Evolutionary conservation across 176 grass and related monocot genomes (phyloP).

Genomic region (Musa troglodytarum): DNA sequence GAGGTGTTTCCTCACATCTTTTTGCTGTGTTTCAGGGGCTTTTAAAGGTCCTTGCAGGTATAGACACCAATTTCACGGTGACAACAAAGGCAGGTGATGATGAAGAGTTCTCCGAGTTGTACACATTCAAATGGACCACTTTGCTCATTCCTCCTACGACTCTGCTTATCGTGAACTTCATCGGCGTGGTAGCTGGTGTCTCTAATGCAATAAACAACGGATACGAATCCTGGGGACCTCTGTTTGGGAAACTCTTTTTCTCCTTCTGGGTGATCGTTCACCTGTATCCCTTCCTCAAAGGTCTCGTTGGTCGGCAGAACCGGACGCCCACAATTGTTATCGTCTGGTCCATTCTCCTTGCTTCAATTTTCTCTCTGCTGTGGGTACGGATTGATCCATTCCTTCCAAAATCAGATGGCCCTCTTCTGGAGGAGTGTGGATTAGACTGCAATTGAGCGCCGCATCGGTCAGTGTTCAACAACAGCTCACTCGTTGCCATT

Average conservation of each 20-base stretch:
- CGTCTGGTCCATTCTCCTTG: slow-evolving; percentile 69
- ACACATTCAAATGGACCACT: slow-evolving; percentile 70
- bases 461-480: neutral
- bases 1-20: slow-evolving; percentile 55
- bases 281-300: slow-evolving; percentile 68
- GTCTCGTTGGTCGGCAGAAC: slow-evolving; percentile 60
- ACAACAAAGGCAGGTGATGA: slow-evolving; percentile 60
- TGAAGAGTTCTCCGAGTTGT: slow-evolving; percentile 56
- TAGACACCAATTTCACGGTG: slow-evolving; percentile 64
- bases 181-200: slow-evolving; percentile 48
- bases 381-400: slow-evolving; percentile 63
- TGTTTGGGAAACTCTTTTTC: slow-evolving; percentile 66
- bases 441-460: slow-evolving; percentile 47
- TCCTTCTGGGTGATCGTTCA: slow-evolving; percentile 78
- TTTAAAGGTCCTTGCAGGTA: slow-evolving; percentile 56
- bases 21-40: slow-evolving; percentile 64
- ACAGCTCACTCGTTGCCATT: neutral
- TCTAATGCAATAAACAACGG: slow-evolving; percentile 68
- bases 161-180: slow-evolving; percentile 52
- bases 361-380: slow-evolving; percentile 56
- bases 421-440: slow-evolving; percentile 59
- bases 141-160: slow-evolving; percentile 52
- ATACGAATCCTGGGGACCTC: slow-evolving; percentile 60
- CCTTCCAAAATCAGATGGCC: slow-evolving; percentile 46
- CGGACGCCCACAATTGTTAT: slow-evolving; percentile 61